Base-by-base conservation (phyloP, 164 flowering plant species). In the Stephania yunnanensis region DNA sequence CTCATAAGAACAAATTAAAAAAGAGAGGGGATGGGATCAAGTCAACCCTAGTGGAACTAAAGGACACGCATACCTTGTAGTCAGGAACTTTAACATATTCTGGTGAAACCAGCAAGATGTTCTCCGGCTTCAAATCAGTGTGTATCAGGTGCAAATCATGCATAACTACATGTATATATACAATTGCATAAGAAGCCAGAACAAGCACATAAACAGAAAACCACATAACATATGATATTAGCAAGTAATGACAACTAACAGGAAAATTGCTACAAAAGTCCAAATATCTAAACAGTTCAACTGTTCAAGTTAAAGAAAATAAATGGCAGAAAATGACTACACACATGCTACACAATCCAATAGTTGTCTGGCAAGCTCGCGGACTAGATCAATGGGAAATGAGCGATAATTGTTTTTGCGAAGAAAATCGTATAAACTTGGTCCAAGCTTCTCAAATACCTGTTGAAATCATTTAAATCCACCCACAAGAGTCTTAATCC, bases 391-490 rank as follows among this genome's bases (percentile, higher is more conserved):
- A 93, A 95, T 90, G 84, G 99, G 97, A 90, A 95, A 95, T 84
- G 98, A 84, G 85, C 97, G 97, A 85, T 95, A 95, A 89, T 89
- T 95, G 99, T 95, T 95, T 92, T 95, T 95, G 84, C 97, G 93
- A 75, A 96, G 98, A 86, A 96, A 94, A 96, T 96, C 98, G 87
- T 91, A 96, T 92, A 96, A 93, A 87, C 99, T 96, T 85, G 99
- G 97, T 81, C 99, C 99, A 87, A 96, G 98, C 97, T 96, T 96
- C 99, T 96, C 99, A 96, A 88, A 96, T 64, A 96, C 99, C 99
- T 96, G 99, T 87, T 84, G 75, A 86, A 84, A 89, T 96, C 91
- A 91, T 91, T 89, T 71, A 89, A 46, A 89, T 88, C 79, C 99
- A 95, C 82, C 84, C 87, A 90, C 42, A 36, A 36, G 82, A 82